A percentile compares a stretch with the other conserved stretches of the same genome.
Evolutionary conservation across 1,284 basidiomycete species (phyloP).

Genomic region (Ceratobasidium sp.): DNA sequence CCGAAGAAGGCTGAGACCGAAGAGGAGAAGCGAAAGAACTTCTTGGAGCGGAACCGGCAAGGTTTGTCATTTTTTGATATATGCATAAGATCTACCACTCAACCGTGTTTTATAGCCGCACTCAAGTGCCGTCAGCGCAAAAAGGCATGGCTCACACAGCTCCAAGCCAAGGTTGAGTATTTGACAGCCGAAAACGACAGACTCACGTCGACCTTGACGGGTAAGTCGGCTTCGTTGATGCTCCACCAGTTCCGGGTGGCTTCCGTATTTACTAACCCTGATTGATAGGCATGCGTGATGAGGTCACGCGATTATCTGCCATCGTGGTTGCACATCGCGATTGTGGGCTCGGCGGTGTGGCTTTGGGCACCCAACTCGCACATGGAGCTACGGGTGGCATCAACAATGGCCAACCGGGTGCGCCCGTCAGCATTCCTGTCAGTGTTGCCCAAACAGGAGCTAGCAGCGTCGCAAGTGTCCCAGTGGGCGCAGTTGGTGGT

Average conservation of each 20-base stretch:
- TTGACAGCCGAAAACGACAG: constrained; percentile 92
- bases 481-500: constrained; percentile 32
- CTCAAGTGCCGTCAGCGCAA: constrained; percentile 98
- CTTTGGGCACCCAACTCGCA: constrained; percentile 35
- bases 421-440: constrained; percentile 40
- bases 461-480: constrained; percentile 16
- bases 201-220: constrained; percentile 63
- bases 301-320: constrained; percentile 75
- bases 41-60: constrained; percentile 92
- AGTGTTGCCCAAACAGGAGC: constrained; percentile 35
- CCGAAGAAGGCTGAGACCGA: constrained; percentile 87
- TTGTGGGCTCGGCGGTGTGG: constrained; percentile 42
- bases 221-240: constrained; percentile 41
- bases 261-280: constrained; percentile 45
- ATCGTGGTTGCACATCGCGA: constrained; percentile 62
- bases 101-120: constrained; percentile 66
- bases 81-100: background rate
- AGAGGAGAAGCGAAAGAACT: constrained; percentile 94
- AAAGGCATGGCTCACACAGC: constrained; percentile 93
- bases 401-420: constrained; percentile 23
- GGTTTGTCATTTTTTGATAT: constrained; percentile 59
- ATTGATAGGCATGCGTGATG: constrained; percentile 77
- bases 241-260: constrained; percentile 53
- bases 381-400: constrained; percentile 13
- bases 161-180: constrained; percentile 93